These are phyloP conservation scores for Aspergillus luchuensis DNA, from an alignment of 2,329 filamentous ascomycete species.

Conservation along the genomic window DNA sequence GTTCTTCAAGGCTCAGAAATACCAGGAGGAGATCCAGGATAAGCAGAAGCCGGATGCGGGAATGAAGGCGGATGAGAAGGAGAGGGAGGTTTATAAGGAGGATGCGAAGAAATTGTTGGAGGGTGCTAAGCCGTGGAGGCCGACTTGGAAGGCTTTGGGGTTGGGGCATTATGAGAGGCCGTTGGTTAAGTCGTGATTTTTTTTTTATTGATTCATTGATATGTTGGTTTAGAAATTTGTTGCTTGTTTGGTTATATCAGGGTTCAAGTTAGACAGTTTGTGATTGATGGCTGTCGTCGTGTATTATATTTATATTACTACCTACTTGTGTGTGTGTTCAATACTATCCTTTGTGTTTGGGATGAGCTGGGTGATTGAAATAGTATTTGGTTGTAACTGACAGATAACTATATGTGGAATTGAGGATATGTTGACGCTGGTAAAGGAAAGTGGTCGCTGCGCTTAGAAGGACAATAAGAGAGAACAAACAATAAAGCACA, in stretches of 20 bases:
- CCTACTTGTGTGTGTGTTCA: too few relatives aligned
- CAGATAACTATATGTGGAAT: background rate
- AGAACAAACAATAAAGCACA: constrained; percentile 15
- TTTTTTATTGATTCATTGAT: background rate
- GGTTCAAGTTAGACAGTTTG: background rate
- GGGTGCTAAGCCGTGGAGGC: constrained; percentile 64
- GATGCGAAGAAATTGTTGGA: constrained; percentile 66
- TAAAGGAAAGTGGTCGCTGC: constrained; percentile 1
- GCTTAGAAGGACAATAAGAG: background rate
- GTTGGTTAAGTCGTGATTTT: constrained; percentile 11
- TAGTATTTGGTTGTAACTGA: background rate
- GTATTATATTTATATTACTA: too few relatives aligned
- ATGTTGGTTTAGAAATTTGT: background rate
- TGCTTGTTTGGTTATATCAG: background rate
- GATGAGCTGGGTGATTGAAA: too few relatives aligned
- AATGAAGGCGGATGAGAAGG: constrained; percentile 38
- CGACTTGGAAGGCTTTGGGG: constrained; percentile 50
- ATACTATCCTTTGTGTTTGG: too few relatives aligned
- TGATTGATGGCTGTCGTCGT: too few relatives aligned
- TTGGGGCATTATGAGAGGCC: constrained; percentile 39
- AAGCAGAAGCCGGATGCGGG: constrained; percentile 38
- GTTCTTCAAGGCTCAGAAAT: constrained; percentile 56
- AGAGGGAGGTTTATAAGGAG: constrained; percentile 54
- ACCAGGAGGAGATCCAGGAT: constrained; percentile 46
- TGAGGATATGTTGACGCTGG: background rate